phyloP scores from a whole-genome alignment of 352 stramenopile genomes.

The Phytophthora niederhauseri region DNA sequence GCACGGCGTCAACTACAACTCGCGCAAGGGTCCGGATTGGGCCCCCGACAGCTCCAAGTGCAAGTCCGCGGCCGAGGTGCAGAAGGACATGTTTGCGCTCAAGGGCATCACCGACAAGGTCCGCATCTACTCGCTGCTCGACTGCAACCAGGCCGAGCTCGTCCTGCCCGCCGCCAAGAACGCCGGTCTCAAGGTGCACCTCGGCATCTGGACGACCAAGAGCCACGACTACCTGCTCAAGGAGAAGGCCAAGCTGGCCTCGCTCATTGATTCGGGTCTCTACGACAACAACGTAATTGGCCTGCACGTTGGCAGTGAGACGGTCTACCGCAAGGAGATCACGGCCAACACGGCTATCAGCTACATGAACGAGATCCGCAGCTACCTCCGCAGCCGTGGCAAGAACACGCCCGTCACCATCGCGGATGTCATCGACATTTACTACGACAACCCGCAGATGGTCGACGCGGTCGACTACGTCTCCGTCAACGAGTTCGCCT shows the following conservation, averaged over 20 bases:
- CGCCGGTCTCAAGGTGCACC: constrained; percentile 54
- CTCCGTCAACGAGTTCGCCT: constrained; percentile 82
- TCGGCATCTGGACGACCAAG: constrained; percentile 68
- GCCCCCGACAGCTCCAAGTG: constrained; percentile 40
- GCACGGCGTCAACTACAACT: constrained; percentile 82
- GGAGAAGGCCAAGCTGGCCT: constrained; percentile 53
- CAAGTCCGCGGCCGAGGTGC: constrained; percentile 52
- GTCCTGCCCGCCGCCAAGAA: constrained; percentile 55
- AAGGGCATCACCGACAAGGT: constrained; percentile 55
- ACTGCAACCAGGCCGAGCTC: constrained; percentile 54
- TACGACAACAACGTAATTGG: constrained; percentile 57
- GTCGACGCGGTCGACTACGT: constrained; percentile 70
- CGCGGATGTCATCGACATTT: constrained; percentile 74
- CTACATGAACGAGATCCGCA: constrained; percentile 71
- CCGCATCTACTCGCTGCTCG: constrained; percentile 70
- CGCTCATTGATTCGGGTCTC: constrained; percentile 45
- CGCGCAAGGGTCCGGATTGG: constrained; percentile 64
- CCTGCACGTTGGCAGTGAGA: constrained; percentile 68
- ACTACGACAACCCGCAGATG: constrained; percentile 62
- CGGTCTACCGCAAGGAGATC: constrained; percentile 73
- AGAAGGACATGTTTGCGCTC: constrained; percentile 60
- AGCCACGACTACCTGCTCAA: constrained; percentile 43
- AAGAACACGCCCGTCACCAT: constrained; percentile 67
- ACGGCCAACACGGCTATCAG: constrained; percentile 48
- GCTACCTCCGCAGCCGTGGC: constrained; percentile 42